Conservation (phyloP, 106 monocot species). For the Platanthera guangdongensis region DNA sequence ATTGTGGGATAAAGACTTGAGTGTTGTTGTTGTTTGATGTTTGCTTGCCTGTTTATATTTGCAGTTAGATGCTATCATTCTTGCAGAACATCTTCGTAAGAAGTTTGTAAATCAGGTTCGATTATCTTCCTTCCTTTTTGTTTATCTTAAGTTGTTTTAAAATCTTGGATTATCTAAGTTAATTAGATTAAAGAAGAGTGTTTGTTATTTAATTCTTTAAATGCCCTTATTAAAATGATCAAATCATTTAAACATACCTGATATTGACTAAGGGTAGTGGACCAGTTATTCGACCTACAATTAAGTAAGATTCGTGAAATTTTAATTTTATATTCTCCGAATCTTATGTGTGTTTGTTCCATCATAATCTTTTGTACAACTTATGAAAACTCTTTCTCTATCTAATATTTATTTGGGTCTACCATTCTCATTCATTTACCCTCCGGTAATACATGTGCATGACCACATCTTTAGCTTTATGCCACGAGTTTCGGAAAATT, state of each 20-base stretch:
- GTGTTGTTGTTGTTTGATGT: neutral
- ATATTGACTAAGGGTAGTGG: neutral
- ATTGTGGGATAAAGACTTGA: neutral
- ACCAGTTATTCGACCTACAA: too few species aligned
- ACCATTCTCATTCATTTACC: too few species aligned
- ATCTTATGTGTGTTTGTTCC: too few species aligned
- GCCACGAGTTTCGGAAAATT: too few species aligned
- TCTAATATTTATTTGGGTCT: too few species aligned
- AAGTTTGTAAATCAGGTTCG: slow-evolving; percentile 76
- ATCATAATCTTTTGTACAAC: too few species aligned
- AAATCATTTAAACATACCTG: neutral
- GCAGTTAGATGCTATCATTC: slow-evolving; percentile 88
- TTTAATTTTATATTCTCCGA: too few species aligned
- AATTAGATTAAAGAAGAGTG: neutral
- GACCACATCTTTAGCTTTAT: too few species aligned
- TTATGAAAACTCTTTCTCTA: too few species aligned
- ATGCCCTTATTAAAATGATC: neutral
- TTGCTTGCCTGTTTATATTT: neutral
- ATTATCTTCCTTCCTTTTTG: neutral
- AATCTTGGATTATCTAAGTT: too few species aligned
- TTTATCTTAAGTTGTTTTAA: neutral
- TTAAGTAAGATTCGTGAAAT: neutral
- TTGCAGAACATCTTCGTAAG: slow-evolving; percentile 70
- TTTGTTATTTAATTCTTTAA: neutral
- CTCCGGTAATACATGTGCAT: too few species aligned